Evolutionary conservation across 2,329 filamentous ascomycete genomes (phyloP), one percentile per base, ranked within the genome.

Genomic region (Fusarium musae): DNA sequence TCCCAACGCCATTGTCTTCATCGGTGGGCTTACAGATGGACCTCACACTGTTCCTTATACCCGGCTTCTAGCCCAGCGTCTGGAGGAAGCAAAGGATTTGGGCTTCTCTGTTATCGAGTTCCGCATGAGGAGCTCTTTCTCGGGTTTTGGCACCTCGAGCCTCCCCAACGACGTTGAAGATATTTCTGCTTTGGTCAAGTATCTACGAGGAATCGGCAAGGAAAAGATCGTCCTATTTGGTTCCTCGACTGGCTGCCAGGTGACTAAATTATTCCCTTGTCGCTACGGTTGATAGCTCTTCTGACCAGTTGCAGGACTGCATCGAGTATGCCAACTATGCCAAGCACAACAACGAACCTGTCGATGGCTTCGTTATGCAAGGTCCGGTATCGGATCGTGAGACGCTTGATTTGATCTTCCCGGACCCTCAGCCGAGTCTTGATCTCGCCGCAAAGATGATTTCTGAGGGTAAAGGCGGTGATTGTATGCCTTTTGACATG

Each of bases 291-390:
- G n/a, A 46, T 8, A 21, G 11, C 15, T 11, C 28, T 57, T 36
- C 42, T 74, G 23, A 74, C 40, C 32, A 47, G 40, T 23, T 21
- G 19, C 52, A 90, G 87, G 88, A 90, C 75, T 88, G 86, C 69
- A 86, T 90, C 80, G 86, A 87, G 72, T 90, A 90, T 63, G 83
- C 83, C 26, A 80, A 85, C 59, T 83, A 84, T 30, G 78, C 79
- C 54, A 84, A 84, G 70, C 76, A 85, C 40, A 77, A 78, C 10
- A 81, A 82, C 44, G 83, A 88, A 17, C 87, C 89, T 0, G 83
- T 97, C 4, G 90, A 96, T 67, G 95, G 92, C 40, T 91, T 91
- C 54, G 92, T 97, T 49, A 83, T 97, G 61, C 95, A 97, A 80
- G 94, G 92, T 0, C 91, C 93, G 0, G 91, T 95, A 7, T 93